Percentiles rank a stretch among this genome's conserved stretches.
phyloP scores from a whole-genome alignment of 306 rosid species.

The Prunus padus region DNA sequence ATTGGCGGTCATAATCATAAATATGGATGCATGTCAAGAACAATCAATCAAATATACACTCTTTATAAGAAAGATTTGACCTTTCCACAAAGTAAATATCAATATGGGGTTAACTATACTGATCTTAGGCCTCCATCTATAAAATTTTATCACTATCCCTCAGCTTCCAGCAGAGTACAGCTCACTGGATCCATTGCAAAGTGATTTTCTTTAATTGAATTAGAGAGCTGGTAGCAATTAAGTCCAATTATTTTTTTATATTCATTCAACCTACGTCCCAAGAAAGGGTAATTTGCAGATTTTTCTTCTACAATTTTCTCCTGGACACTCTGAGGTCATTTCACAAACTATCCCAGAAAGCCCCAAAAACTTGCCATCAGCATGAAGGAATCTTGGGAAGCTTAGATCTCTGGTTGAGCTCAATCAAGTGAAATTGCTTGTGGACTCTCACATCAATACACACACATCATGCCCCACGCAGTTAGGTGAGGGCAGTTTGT shows the following conservation, averaged over 20 bases:
- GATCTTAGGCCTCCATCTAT: background rate
- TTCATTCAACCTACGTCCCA: conserved; percentile 20
- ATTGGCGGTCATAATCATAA: background rate
- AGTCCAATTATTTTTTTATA: conserved; percentile 7
- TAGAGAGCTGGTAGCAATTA: conserved; percentile 11
- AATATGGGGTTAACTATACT: background rate
- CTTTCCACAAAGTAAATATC: conserved; percentile 7
- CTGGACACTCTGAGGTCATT: conserved; percentile 9
- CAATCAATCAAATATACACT: background rate
- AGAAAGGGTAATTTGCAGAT: background rate
- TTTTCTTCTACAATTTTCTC: conserved; percentile 14
- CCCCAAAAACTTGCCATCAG: conserved; percentile 25
- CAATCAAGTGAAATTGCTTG: conserved; percentile 11
- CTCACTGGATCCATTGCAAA: conserved; percentile 21
- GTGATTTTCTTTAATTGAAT: background rate
- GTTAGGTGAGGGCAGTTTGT: conserved; percentile 47
- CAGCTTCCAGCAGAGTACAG: conserved; percentile 11
- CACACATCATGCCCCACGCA: conserved; percentile 37
- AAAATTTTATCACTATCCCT: background rate
- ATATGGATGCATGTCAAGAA: conserved; percentile 17
- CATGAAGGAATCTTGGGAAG: conserved; percentile 5
- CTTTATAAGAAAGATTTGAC: background rate
- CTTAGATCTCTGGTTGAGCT: conserved; percentile 17
- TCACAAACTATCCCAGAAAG: conserved; percentile 14
- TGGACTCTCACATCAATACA: conserved; percentile 8